Conservation (phyloP, 2,329 filamentous ascomycete species). For the Polychaeton citri region DNA sequence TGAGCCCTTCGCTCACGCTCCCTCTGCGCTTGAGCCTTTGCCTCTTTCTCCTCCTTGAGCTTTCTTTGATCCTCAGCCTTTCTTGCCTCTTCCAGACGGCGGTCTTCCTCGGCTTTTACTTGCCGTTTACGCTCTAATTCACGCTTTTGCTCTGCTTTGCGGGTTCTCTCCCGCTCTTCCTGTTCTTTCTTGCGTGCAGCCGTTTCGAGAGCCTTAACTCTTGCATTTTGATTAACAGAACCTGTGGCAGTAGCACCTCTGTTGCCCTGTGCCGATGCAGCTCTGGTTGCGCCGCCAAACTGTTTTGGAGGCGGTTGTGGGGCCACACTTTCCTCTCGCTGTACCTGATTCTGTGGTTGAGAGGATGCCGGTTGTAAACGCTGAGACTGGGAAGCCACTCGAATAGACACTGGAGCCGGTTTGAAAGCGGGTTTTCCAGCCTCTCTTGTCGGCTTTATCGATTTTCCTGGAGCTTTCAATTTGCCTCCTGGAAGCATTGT, state of each 20-base stretch:
- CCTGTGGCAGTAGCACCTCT: conserved; percentile 37
- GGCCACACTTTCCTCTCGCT: conserved; percentile 15
- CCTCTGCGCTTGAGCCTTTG: conserved; percentile 24
- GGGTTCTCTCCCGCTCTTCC: conserved; percentile 67
- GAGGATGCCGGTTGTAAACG: too few species aligned
- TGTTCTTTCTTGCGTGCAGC: conserved; percentile 73
- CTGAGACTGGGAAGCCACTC: conserved; percentile 40
- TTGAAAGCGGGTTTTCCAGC: conserved; percentile 42
- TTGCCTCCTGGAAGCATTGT: conserved; percentile 27
- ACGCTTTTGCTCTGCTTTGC: conserved; percentile 67
- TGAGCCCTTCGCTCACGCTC: conserved; percentile 31
- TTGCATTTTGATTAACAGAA: conserved; percentile 8
- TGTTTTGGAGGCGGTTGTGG: conserved; percentile 35
- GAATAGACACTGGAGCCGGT: conserved; percentile 58
- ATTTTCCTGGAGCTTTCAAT: conserved; percentile 20
- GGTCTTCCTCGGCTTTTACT: conserved; percentile 51
- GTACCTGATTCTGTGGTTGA: conserved; percentile 9
- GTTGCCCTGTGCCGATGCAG: conserved; percentile 45
- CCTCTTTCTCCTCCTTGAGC: conserved; percentile 22
- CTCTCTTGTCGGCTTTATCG: conserved; percentile 31
- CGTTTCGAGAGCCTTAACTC: conserved; percentile 47
- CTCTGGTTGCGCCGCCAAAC: conserved; percentile 50
- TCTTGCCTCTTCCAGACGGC: conserved; percentile 23
- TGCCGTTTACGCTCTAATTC: conserved; percentile 67
- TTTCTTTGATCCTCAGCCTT: conserved; percentile 26